Conservation (phyloP, 768 basidiomycete species). For the Pholiota conissans region DNA sequence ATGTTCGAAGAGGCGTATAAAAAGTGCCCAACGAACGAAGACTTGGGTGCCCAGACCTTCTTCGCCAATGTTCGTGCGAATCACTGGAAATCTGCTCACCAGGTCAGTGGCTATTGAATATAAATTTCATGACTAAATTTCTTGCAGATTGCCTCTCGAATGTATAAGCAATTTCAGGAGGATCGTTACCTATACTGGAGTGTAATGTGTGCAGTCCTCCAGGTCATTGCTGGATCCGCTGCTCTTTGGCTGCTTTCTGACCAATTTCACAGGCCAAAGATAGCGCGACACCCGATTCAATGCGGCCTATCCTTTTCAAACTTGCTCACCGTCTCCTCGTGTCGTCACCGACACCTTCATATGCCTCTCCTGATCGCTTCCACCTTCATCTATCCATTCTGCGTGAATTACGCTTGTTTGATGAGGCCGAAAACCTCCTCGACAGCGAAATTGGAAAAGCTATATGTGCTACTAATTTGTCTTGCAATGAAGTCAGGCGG, state of each 20-base stretch:
- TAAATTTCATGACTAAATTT: not conserved
- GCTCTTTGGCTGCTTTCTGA: not conserved
- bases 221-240: conserved; percentile 44
- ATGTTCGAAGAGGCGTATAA: conserved; percentile 90
- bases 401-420: conserved; percentile 62
- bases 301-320: conserved; percentile 70
- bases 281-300: conserved; percentile 53
- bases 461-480: conserved; percentile 69
- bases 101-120: conserved; percentile 41
- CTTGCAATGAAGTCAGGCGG: conserved; percentile 74
- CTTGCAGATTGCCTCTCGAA: conserved; percentile 68
- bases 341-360: conserved; percentile 62
- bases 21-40: conserved; percentile 78
- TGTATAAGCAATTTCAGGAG: conserved; percentile 84
- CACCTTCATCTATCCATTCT: conserved; percentile 74
- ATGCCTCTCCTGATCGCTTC: conserved; percentile 72
- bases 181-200: conserved; percentile 85
- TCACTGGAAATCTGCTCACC: conserved; percentile 87
- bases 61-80: conserved; percentile 79
- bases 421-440: conserved; percentile 70
- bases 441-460: conserved; percentile 66
- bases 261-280: conserved; percentile 62
- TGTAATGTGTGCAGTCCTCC: conserved; percentile 75
- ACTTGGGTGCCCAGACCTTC: conserved; percentile 81
- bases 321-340: conserved; percentile 75